Percentiles rank a stretch among this genome's conserved stretches.
phyloP scores from a whole-genome alignment of 2,329 filamentous ascomycete genomes.

The Colletotrichum sp. region DNA sequence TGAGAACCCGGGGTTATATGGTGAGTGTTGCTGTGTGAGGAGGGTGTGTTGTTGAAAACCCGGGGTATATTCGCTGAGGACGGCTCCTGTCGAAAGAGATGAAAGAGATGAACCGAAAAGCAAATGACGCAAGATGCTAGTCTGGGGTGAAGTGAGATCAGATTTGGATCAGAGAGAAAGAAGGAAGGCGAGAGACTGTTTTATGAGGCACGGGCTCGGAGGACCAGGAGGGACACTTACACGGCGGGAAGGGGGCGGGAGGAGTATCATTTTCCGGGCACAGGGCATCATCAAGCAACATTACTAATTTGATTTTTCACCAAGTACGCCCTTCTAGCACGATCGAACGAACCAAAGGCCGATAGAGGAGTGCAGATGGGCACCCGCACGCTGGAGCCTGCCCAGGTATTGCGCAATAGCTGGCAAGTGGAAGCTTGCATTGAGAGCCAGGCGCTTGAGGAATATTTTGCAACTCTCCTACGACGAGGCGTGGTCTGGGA shows the following conservation, averaged over 20 bases:
- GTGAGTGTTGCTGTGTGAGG: background rate
- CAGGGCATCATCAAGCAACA: conserved; percentile 21
- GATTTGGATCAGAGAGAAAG: background rate
- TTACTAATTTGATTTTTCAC: conserved; percentile 22
- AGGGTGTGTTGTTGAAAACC: conserved; percentile 13
- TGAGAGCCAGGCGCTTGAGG: conserved; percentile 5
- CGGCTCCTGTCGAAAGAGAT: conserved; percentile 6
- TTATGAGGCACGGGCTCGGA: conserved; percentile 14
- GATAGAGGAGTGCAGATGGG: background rate
- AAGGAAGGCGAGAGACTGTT: conserved; percentile 6
- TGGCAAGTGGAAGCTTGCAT: background rate
- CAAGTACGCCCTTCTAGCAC: background rate
- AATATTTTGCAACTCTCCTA: conserved; percentile 14
- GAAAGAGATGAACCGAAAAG: background rate
- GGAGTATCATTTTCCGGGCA: conserved; percentile 7
- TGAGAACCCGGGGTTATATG: background rate
- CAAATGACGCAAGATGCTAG: conserved; percentile 22
- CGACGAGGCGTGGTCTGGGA: conserved; percentile 31
- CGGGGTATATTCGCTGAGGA: conserved; percentile 9
- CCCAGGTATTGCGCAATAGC: conserved; percentile 41
- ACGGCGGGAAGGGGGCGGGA: conserved; percentile 16
- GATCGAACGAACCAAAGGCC: conserved; percentile 19
- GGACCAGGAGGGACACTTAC: conserved; percentile 10
- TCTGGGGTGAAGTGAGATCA: background rate
- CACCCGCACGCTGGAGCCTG: background rate